Percentiles rank a stretch among this genome's conserved stretches.
phyloP scores from a whole-genome alignment of 2,329 filamentous ascomycete genomes.

The Lasiodiplodia sp. region DNA sequence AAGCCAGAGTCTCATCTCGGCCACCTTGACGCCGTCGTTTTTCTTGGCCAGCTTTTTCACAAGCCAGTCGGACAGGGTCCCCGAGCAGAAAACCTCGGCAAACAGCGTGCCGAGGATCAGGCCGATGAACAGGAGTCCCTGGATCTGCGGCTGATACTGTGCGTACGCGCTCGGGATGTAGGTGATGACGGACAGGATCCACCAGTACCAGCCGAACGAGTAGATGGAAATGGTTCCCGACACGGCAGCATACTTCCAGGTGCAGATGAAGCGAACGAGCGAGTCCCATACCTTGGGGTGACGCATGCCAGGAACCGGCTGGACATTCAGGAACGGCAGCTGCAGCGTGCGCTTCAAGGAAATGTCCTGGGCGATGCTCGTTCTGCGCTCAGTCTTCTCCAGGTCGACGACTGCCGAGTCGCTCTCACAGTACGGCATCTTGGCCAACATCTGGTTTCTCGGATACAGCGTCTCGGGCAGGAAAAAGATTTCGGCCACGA shows the following conservation, averaged over 20 bases:
- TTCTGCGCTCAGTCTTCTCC: slow-evolving; percentile 36
- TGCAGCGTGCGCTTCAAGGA: slow-evolving; percentile 50
- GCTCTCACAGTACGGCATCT: slow-evolving; percentile 42
- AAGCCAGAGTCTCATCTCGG: slow-evolving; percentile 65
- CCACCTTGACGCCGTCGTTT: slow-evolving; percentile 53
- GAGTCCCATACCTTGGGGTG: slow-evolving; percentile 60
- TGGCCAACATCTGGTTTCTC: slow-evolving; percentile 56
- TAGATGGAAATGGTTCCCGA: slow-evolving; percentile 57
- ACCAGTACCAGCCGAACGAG: slow-evolving; percentile 65
- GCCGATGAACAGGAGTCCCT: slow-evolving; percentile 62
- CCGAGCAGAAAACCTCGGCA: slow-evolving; percentile 61
- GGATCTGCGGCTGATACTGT: slow-evolving; percentile 57
- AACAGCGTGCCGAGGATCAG: slow-evolving; percentile 61
- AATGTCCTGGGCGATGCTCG: slow-evolving; percentile 31
- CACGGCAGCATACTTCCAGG: slow-evolving; percentile 57
- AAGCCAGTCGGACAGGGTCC: slow-evolving; percentile 61
- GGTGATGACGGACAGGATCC: slow-evolving; percentile 62
- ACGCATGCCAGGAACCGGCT: slow-evolving; percentile 58
- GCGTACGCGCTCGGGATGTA: slow-evolving; percentile 61
- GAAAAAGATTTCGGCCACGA: slow-evolving; percentile 58
- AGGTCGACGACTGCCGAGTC: slow-evolving; percentile 32
- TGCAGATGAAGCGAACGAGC: slow-evolving; percentile 54
- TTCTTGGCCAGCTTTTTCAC: slow-evolving; percentile 55
- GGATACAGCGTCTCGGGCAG: slow-evolving; percentile 66
- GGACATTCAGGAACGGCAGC: slow-evolving; percentile 55